phyloP scores from a whole-genome alignment of 352 stramenopile genomes.

The Thalassiosira mediterranea region DNA sequence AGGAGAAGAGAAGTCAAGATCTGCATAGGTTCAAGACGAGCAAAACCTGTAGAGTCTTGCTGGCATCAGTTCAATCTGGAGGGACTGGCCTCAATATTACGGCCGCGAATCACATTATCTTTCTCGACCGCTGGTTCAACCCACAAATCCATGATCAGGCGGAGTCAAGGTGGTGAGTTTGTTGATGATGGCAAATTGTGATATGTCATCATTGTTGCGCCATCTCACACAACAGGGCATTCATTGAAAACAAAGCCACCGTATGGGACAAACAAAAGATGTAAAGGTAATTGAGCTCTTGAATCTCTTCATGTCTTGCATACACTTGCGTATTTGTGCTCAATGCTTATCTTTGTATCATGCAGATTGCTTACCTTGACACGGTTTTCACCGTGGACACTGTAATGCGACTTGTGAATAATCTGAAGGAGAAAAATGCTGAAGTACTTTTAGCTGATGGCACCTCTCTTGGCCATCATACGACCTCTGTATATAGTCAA shows the following conservation, averaged over 20 bases:
- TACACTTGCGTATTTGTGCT: too few species aligned
- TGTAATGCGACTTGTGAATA: constrained; percentile 46
- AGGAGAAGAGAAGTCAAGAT: constrained; percentile 16
- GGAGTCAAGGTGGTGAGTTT: constrained; percentile 32
- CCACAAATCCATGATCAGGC: constrained; percentile 44
- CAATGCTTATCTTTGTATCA: too few species aligned
- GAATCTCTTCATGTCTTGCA: too few species aligned
- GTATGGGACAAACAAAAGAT: constrained; percentile 33
- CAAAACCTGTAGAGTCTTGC: constrained; percentile 27
- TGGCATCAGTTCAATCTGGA: constrained; percentile 49
- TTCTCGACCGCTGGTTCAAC: constrained; percentile 38
- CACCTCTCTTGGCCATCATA: constrained; percentile 35
- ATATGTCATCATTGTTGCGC: too few species aligned
- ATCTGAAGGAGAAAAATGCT: constrained; percentile 40
- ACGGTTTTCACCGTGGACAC: constrained; percentile 28
- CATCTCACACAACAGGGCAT: too few species aligned
- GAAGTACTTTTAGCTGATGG: constrained; percentile 45
- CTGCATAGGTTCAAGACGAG: constrained; percentile 47
- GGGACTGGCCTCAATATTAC: constrained; percentile 53
- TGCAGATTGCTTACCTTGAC: constrained; percentile 46
- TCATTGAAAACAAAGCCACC: too few species aligned
- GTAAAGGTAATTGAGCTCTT: constrained; percentile 44
- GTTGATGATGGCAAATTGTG: too few species aligned
- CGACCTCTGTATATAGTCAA: too few species aligned
- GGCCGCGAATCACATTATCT: constrained; percentile 46